These are phyloP conservation scores for Ustulina deusta DNA, from an alignment of 2,329 filamentous ascomycete genomes.

Conservation along the genomic window DNA sequence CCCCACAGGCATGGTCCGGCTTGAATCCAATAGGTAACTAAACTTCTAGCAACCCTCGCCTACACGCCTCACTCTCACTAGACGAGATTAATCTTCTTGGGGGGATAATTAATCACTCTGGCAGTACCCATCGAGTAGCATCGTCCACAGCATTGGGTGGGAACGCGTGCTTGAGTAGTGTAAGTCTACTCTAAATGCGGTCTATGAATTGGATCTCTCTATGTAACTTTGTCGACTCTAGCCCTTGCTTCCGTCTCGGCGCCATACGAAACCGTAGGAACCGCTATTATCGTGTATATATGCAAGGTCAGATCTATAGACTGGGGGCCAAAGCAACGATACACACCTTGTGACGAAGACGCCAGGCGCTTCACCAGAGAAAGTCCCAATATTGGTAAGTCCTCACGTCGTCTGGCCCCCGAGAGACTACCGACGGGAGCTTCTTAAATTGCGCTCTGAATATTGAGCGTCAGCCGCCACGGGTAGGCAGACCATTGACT, in stretches of 20 bases:
- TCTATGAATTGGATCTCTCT: constrained; percentile 29
- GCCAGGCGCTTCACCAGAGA: constrained; percentile 1
- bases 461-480: constrained; percentile 27
- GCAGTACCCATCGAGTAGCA: constrained; percentile 11
- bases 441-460: constrained; percentile 12
- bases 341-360: constrained; percentile 18
- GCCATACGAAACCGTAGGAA: constrained; percentile 7
- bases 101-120: constrained; percentile 21
- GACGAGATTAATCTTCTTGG: constrained; percentile 21
- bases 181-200: constrained; percentile 21
- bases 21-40: constrained; percentile 21
- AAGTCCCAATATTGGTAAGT: constrained; percentile 19
- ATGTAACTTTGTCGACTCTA: constrained; percentile 31
- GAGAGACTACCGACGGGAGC: constrained; percentile 16
- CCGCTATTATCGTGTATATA: constrained; percentile 10
- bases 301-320: constrained; percentile 30
- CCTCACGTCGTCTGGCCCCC: constrained; percentile 22
- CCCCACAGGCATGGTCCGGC: constrained; percentile 12
- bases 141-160: constrained; percentile 6
- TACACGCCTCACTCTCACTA: constrained; percentile 18
- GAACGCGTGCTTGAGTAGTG: constrained; percentile 6
- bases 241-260: constrained; percentile 15
- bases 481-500: constrained; percentile 23
- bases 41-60: not conserved
- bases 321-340: constrained; percentile 32